Conservation (phyloP, 768 basidiomycete genomes). For the Calocybe indica region DNA sequence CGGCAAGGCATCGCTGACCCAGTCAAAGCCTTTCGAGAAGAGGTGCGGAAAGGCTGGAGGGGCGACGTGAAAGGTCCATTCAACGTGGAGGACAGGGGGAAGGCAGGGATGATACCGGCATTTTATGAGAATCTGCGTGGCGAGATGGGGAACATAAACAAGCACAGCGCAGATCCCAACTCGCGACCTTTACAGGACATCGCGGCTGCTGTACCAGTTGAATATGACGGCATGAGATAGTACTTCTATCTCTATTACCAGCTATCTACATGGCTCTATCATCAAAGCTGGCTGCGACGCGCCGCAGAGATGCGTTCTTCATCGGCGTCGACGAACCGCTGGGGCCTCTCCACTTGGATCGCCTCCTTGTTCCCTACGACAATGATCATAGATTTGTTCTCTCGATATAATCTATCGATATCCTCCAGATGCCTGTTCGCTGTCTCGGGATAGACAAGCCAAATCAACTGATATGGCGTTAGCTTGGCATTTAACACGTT, state of each 20-base stretch:
- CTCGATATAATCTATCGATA: constrained; percentile 41
- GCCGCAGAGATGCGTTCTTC: constrained; percentile 16
- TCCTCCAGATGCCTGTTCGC: constrained; percentile 45
- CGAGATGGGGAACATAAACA: constrained; percentile 34
- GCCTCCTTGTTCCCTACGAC: constrained; percentile 38
- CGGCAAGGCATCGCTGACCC: constrained; percentile 47
- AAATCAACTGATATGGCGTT: constrained; percentile 27
- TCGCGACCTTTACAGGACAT: constrained; percentile 5
- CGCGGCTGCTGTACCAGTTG: constrained; percentile 10
- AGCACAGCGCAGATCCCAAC: background rate
- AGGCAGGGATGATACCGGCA: constrained; percentile 63
- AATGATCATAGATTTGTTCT: constrained; percentile 33
- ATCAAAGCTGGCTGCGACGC: background rate
- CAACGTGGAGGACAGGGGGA: constrained; percentile 65
- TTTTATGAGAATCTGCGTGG: constrained; percentile 73
- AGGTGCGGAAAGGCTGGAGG: constrained; percentile 63
- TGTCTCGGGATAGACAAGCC: constrained; percentile 43
- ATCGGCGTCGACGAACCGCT: constrained; percentile 35
- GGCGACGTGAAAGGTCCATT: constrained; percentile 81
- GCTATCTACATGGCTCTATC: no score
- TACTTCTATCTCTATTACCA: no score
- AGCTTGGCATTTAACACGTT: background rate
- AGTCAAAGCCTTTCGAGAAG: constrained; percentile 58
- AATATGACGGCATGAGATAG: constrained; percentile 7
- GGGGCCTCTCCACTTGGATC: constrained; percentile 35